Evolutionary conservation across 2,329 filamentous ascomycete genomes (phyloP).

Genomic region (Aspergillus bombycis): DNA sequence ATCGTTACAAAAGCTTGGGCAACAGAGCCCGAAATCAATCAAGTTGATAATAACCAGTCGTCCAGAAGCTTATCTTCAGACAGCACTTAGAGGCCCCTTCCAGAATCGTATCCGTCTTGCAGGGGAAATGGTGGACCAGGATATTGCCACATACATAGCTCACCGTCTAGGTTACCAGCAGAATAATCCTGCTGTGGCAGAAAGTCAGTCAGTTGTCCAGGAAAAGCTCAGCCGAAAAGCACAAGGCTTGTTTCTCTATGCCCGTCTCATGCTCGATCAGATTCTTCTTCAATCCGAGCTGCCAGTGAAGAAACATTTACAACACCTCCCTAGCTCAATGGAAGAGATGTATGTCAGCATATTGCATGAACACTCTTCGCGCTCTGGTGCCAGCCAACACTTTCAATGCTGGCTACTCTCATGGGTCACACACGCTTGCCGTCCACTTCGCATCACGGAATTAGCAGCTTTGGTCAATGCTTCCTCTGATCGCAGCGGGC

Average conservation of each 20-base stretch:
- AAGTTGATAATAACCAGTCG: neutral
- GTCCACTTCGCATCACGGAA: slow-evolving; percentile 49
- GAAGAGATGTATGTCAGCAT: slow-evolving; percentile 46
- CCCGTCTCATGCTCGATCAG: neutral
- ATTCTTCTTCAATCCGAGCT: slow-evolving; percentile 25
- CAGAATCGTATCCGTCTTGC: neutral
- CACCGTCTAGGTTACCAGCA: neutral
- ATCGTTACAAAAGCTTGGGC: neutral
- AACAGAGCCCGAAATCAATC: neutral
- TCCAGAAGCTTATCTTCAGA: neutral
- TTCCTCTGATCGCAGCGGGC: neutral
- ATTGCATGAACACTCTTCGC: slow-evolving; percentile 39
- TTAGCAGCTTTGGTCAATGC: slow-evolving; percentile 33
- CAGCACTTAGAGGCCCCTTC: neutral
- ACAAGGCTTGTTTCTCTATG: neutral
- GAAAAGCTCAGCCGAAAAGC: neutral
- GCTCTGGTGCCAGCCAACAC: slow-evolving; percentile 33
- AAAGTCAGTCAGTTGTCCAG: neutral
- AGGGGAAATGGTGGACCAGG: neutral
- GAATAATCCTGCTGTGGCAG: neutral
- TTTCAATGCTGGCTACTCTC: slow-evolving; percentile 45
- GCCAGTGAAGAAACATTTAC: slow-evolving; percentile 29
- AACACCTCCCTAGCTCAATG: slow-evolving; percentile 40
- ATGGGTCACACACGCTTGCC: slow-evolving; percentile 46
- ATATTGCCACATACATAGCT: neutral